These are phyloP conservation scores for Tetradesmus lagerheimii DNA, from an alignment of 139 green algal species.

Conservation along the genomic window DNA sequence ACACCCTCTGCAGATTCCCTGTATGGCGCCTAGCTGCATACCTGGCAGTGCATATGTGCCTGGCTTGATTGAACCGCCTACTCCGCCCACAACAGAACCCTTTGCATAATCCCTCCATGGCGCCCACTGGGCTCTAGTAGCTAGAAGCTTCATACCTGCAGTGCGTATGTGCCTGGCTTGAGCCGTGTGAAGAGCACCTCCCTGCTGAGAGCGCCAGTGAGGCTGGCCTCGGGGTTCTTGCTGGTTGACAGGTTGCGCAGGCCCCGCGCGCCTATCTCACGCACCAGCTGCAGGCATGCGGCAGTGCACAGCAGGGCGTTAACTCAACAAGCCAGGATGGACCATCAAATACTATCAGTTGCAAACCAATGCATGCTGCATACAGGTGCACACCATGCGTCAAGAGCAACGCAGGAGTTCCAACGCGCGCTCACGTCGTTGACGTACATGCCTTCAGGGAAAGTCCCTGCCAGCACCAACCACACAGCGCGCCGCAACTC, in stretches of 20 bases:
- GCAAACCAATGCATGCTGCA: no score
- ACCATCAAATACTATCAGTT: no score
- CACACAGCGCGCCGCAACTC: constrained; percentile 54
- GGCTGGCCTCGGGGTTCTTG: constrained; percentile 70
- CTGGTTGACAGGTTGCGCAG: constrained; percentile 82
- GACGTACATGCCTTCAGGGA: constrained; percentile 72
- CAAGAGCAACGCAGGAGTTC: no score
- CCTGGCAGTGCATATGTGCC: no score
- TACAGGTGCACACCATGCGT: no score
- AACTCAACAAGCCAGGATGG: no score
- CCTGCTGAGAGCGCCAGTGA: constrained; percentile 79
- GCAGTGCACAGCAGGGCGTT: background rate
- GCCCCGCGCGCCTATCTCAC: constrained; percentile 79
- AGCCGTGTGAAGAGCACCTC: constrained; percentile 89
- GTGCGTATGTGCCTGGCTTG: constrained; percentile 83
- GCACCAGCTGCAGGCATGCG: constrained; percentile 85
- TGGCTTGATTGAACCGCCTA: no score
- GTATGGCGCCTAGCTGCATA: no score
- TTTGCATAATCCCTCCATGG: no score
- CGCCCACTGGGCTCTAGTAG: no score
- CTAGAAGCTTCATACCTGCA: constrained; percentile 68
- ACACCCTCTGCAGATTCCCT: no score
- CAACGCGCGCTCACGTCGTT: background rate
- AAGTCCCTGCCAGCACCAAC: constrained; percentile 80
- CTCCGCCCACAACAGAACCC: no score